Conservation (phyloP, 768 basidiomycete genomes). For the Tephrocybe sp. region DNA sequence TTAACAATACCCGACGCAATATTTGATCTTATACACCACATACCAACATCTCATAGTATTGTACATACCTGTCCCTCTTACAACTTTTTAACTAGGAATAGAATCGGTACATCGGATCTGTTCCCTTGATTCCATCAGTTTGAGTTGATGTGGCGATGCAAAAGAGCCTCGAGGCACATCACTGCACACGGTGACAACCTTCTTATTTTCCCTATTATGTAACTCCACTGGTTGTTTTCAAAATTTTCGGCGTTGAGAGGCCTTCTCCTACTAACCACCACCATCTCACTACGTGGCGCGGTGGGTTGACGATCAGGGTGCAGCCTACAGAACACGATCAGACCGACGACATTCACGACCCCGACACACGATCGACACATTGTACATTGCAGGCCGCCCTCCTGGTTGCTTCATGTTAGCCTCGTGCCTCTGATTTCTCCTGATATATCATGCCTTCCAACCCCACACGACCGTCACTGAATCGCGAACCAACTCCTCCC, state of each 20-base stretch:
- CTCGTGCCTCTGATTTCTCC: constrained; percentile 41
- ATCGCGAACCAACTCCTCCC: constrained; percentile 18
- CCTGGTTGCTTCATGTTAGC: constrained; percentile 36
- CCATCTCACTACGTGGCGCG: background rate
- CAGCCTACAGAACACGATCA: constrained; percentile 1
- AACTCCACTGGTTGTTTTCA: constrained; percentile 11
- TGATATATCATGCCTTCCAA: constrained; percentile 44
- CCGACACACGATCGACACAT: constrained; percentile 9
- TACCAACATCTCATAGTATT: too few relatives aligned
- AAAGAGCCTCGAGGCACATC: constrained; percentile 6
- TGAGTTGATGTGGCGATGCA: constrained; percentile 15
- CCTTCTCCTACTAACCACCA: background rate
- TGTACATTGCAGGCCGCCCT: constrained; percentile 8
- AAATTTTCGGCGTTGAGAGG: constrained; percentile 5
- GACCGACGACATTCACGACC: constrained; percentile 13
- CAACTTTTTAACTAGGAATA: background rate
- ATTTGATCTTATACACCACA: background rate
- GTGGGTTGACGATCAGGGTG: background rate
- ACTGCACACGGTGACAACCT: background rate
- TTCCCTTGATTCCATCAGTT: constrained; percentile 8
- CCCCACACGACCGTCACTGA: constrained; percentile 23
- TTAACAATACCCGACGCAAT: constrained; percentile 5
- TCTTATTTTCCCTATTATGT: constrained; percentile 9
- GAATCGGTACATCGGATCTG: constrained; percentile 6
- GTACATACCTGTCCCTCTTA: background rate